Evolutionary conservation across 805 yeast species (phyloP).

Genomic region (Pichia paraexigua): DNA sequence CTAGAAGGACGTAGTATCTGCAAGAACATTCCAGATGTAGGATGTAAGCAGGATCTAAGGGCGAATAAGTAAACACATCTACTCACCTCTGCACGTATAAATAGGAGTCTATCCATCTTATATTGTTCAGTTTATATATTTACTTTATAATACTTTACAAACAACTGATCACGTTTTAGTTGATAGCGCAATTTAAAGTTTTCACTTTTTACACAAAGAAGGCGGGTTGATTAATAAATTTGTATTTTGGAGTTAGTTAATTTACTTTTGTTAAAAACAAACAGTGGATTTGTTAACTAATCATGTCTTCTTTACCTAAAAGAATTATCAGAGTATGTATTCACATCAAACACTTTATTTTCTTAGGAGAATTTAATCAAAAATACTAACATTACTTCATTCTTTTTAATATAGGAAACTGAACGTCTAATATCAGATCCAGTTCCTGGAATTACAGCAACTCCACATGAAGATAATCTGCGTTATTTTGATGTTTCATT

Average conservation of each 20-base stretch:
- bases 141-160: not conserved
- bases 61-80: not conserved
- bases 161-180: not conserved
- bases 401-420: slow-evolving; percentile 55
- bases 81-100: not conserved
- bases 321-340: slow-evolving; percentile 74
- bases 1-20: not conserved
- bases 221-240: not conserved
- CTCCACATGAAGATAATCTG: slow-evolving; percentile 88
- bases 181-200: not conserved
- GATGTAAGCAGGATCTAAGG: no score
- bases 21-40: no score
- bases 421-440: slow-evolving; percentile 90
- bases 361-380: not conserved
- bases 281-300: not conserved
- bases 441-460: slow-evolving; percentile 90
- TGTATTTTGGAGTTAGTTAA: no score
- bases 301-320: slow-evolving; percentile 63
- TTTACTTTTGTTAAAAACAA: no score
- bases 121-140: not conserved
- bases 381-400: not conserved
- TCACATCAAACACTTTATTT: not conserved
- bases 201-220: not conserved
- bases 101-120: not conserved
- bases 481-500: slow-evolving; percentile 88